Evolutionary conservation across 352 stramenopile species (phyloP).

Genomic region (Pythium aphanidermatum): DNA sequence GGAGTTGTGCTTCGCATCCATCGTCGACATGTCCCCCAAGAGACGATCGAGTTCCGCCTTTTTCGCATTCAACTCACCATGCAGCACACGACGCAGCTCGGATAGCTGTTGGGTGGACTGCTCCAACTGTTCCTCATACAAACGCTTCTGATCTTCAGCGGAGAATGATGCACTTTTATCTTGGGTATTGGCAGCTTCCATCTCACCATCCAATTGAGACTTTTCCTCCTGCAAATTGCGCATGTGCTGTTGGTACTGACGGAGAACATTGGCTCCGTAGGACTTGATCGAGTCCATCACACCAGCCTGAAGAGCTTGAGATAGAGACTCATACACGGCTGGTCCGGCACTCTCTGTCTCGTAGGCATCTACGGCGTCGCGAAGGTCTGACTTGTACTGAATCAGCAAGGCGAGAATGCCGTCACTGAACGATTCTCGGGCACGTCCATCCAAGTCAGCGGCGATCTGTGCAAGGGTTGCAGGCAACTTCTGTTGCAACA

Average conservation of each 20-base stretch:
- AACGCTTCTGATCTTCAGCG: constrained; percentile 38
- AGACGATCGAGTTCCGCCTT: constrained; percentile 42
- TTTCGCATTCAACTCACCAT: constrained; percentile 38
- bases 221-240: constrained; percentile 20
- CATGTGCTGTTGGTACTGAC: constrained; percentile 45
- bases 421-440: constrained; percentile 46
- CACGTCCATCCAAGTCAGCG: constrained; percentile 24
- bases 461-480: constrained; percentile 33
- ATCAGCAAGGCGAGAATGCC: constrained; percentile 38
- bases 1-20: constrained; percentile 53
- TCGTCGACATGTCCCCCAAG: constrained; percentile 36
- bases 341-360: constrained; percentile 21
- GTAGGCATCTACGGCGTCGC: constrained; percentile 35
- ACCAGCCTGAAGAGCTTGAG: constrained; percentile 26
- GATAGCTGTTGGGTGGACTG: constrained; percentile 45
- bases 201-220: constrained; percentile 21
- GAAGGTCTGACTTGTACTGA: constrained; percentile 56
- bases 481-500: constrained; percentile 27
- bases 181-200: constrained; percentile 20
- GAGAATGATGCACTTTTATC: constrained; percentile 24
- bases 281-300: constrained; percentile 39
- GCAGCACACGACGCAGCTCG: constrained; percentile 34
- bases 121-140: constrained; percentile 38
- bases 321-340: constrained; percentile 22
- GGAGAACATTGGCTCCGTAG: constrained; percentile 39